Conservation (phyloP, 306 rosid genomes). For the Datisca glomerata region DNA sequence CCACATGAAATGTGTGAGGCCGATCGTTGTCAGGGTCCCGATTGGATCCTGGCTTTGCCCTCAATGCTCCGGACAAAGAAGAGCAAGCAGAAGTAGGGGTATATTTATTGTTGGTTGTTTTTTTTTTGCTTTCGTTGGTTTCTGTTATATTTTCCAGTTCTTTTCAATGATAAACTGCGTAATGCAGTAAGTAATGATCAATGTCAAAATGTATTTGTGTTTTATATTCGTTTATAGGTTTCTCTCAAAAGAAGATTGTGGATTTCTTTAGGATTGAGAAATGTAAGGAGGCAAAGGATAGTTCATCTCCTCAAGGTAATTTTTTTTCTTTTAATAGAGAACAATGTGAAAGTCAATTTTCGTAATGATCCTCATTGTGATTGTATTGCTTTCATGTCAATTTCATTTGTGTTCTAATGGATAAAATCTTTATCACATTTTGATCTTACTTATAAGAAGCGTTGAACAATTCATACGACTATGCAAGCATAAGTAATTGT, state of each 20-base stretch:
- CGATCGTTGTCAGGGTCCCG: conserved; percentile 68
- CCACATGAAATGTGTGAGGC: conserved; percentile 76
- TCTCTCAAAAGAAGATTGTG: conserved; percentile 56
- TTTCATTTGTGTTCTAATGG: no score
- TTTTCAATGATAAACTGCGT: neutral
- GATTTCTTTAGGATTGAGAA: conserved; percentile 66
- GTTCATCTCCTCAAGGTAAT: conserved; percentile 40
- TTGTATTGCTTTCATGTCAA: neutral
- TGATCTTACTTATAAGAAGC: no score
- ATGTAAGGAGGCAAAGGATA: conserved; percentile 10
- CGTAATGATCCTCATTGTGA: conserved; percentile 5
- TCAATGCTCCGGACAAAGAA: conserved; percentile 37
- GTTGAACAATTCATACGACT: no score
- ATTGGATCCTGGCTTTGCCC: conserved; percentile 84
- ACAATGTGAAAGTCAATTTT: neutral
- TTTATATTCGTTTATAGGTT: conserved; percentile 24
- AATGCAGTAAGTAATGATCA: conserved; percentile 3
- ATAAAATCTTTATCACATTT: no score
- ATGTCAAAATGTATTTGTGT: conserved; percentile 20
- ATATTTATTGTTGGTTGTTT: neutral
- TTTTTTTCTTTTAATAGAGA: neutral
- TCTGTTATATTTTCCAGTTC: neutral
- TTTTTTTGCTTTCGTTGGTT: neutral
- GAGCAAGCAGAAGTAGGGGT: conserved; percentile 47
- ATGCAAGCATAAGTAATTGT: no score